Conservation (phyloP, 805 yeast genomes). For the Candida silvatica region DNA sequence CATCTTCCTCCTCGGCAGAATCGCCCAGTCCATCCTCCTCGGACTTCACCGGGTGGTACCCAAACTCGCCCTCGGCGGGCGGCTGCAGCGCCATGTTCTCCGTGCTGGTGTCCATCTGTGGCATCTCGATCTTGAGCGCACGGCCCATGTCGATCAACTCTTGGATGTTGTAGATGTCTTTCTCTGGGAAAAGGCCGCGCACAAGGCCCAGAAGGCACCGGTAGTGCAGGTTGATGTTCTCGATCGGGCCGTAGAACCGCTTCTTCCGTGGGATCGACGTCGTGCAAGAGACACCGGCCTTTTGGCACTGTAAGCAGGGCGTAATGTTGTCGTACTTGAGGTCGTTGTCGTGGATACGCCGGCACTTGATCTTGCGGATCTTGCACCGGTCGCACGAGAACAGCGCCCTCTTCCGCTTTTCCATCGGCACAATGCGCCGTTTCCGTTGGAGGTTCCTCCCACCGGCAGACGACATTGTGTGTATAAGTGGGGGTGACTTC, state of each 20-base stretch:
- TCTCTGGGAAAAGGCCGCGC: slow-evolving; percentile 33
- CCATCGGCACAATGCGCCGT: slow-evolving; percentile 29
- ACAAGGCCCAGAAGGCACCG: slow-evolving; percentile 30
- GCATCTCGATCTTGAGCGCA: slow-evolving; percentile 27
- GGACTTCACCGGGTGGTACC: neutral
- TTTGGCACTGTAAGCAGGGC: slow-evolving; percentile 31
- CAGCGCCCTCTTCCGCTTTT: slow-evolving; percentile 31
- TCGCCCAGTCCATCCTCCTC: slow-evolving; percentile 1
- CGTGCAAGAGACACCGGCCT: slow-evolving; percentile 29
- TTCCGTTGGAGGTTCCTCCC: slow-evolving; percentile 12
- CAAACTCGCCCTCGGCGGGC: neutral
- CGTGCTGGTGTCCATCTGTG: slow-evolving; percentile 12
- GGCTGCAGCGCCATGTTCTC: neutral
- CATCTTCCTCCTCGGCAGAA: neutral
- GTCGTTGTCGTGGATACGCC: slow-evolving; percentile 25
- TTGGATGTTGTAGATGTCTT: slow-evolving; percentile 34
- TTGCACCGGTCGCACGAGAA: slow-evolving; percentile 40
- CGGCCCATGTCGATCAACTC: slow-evolving; percentile 30
- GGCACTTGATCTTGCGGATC: slow-evolving; percentile 33
- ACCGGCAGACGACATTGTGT: no score
- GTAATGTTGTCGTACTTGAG: slow-evolving; percentile 28
- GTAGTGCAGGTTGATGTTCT: slow-evolving; percentile 34
- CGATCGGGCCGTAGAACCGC: slow-evolving; percentile 32
- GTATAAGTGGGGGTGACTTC: no score
- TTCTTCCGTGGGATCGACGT: slow-evolving; percentile 35